Evolutionary conservation across 2,329 filamentous ascomycete genomes (phyloP).

Genomic region (Monilinia fructicola): DNA sequence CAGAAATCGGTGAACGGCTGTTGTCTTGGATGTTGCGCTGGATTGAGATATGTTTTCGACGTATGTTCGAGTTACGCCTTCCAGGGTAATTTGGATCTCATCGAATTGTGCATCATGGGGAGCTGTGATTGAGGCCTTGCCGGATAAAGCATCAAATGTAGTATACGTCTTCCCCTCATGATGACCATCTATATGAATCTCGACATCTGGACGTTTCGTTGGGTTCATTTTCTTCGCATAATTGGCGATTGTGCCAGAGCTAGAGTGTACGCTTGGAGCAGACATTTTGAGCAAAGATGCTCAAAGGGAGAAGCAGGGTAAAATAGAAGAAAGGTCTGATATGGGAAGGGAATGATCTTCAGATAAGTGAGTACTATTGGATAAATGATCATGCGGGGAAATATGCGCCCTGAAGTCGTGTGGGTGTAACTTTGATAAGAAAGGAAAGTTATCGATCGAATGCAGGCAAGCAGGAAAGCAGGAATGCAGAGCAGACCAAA

Average conservation of each 20-base stretch:
- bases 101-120: conserved; percentile 38
- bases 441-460: neutral
- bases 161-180: conserved; percentile 36
- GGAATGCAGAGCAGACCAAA: too few relatives aligned
- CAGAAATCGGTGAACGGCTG: conserved; percentile 39
- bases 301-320: conserved; percentile 15
- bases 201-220: conserved; percentile 33
- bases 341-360: neutral
- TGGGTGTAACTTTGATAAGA: conserved; percentile 14
- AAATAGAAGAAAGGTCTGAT: conserved; percentile 11
- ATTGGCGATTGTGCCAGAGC: conserved; percentile 33
- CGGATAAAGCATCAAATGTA: conserved; percentile 38
- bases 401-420: conserved; percentile 8
- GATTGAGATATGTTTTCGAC: conserved; percentile 38
- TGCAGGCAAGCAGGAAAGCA: too few relatives aligned
- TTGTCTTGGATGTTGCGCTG: conserved; percentile 30
- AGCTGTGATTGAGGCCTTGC: conserved; percentile 36
- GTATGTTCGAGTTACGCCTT: conserved; percentile 36
- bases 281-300: conserved; percentile 28
- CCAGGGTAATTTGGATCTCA: conserved; percentile 39
- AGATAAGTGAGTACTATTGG: conserved; percentile 19
- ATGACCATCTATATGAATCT: conserved; percentile 37
- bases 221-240: conserved; percentile 34
- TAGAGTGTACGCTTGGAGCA: conserved; percentile 31
- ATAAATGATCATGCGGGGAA: conserved; percentile 19